These are phyloP conservation scores for Agrostemma githago DNA, from an alignment of 148 eudicot species.

Conservation along the genomic window DNA sequence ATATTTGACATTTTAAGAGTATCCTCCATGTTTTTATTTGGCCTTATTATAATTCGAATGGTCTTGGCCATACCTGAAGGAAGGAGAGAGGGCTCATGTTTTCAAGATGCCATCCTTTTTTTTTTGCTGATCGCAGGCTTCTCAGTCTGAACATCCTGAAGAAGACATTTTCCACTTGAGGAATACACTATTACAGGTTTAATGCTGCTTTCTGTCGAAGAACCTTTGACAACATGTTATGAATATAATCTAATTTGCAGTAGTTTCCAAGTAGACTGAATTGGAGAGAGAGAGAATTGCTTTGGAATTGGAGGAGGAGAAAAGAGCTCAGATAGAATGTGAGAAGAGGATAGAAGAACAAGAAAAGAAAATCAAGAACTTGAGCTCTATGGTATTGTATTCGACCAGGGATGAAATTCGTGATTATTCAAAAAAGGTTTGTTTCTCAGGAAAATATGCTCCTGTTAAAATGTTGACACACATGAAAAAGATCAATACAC, in stretches of 20 bases:
- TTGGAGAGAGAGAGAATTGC: conserved; percentile 94
- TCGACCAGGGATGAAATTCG: conserved; percentile 69
- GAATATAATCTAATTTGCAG: conserved; percentile 11
- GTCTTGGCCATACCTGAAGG: too few relatives aligned
- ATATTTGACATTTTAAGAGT: background rate
- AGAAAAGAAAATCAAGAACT: conserved; percentile 81
- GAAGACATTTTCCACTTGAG: conserved; percentile 85
- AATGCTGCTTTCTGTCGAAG: conserved; percentile 7
- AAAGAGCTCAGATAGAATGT: conserved; percentile 83
- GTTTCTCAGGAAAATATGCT: conserved; percentile 13
- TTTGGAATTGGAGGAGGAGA: conserved; percentile 96
- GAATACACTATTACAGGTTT: conserved; percentile 86
- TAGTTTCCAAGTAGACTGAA: conserved; percentile 58
- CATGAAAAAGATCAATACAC: background rate
- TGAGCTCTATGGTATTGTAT: conserved; percentile 86
- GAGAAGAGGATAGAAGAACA: conserved; percentile 79
- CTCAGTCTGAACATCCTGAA: conserved; percentile 84
- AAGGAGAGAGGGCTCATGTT: background rate
- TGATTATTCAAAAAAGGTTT: conserved; percentile 57
- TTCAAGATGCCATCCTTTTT: background rate
- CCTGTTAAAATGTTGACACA: background rate
- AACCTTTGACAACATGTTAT: background rate
- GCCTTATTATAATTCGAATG: too few relatives aligned
- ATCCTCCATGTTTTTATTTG: background rate
- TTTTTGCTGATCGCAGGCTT: conserved; percentile 41